These are phyloP conservation scores for Suillus tomentosus DNA, from an alignment of 768 basidiomycete genomes.

Conservation along the genomic window DNA sequence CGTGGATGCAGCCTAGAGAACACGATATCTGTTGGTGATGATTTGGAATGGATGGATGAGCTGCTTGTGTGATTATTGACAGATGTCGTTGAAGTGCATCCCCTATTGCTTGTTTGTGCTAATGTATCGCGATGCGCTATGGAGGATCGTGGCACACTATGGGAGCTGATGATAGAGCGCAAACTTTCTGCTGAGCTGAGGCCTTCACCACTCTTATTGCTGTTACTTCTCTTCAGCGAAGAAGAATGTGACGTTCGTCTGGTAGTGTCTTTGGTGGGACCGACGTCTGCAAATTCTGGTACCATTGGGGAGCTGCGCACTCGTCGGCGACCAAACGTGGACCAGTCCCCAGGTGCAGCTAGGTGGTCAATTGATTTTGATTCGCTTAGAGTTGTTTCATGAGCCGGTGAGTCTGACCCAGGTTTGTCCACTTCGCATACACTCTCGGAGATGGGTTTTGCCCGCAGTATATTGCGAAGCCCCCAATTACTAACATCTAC, in stretches of 20 bases:
- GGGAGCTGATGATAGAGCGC: slow-evolving; percentile 22
- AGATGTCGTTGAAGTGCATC: background rate
- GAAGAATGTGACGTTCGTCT: slow-evolving; percentile 21
- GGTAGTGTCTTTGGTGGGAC: slow-evolving; percentile 16
- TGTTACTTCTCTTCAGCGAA: slow-evolving; percentile 21
- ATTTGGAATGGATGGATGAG: slow-evolving; percentile 25
- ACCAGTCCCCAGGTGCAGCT: slow-evolving; percentile 31
- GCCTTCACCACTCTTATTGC: slow-evolving; percentile 12
- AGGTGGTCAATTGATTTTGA: slow-evolving; percentile 20
- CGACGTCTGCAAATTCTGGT: slow-evolving; percentile 18
- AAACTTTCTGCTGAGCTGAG: slow-evolving; percentile 19
- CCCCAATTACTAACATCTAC: slow-evolving; percentile 10
- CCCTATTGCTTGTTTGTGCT: slow-evolving; percentile 1
- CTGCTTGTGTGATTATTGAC: background rate
- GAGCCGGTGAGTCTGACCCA: slow-evolving; percentile 2
- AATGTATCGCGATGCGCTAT: slow-evolving; percentile 11
- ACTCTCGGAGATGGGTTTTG: slow-evolving; percentile 5
- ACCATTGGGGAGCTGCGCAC: slow-evolving; percentile 19
- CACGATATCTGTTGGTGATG: slow-evolving; percentile 34
- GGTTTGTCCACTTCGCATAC: slow-evolving; percentile 8
- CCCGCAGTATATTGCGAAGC: slow-evolving; percentile 13
- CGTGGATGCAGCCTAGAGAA: slow-evolving; percentile 28
- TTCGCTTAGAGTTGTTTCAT: slow-evolving; percentile 11
- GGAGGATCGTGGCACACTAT: slow-evolving; percentile 22
- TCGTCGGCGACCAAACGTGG: slow-evolving; percentile 37